Evolutionary conservation across 192 early-diverging fungal genomes (phyloP).

Genomic region (Backusella australiensis): DNA sequence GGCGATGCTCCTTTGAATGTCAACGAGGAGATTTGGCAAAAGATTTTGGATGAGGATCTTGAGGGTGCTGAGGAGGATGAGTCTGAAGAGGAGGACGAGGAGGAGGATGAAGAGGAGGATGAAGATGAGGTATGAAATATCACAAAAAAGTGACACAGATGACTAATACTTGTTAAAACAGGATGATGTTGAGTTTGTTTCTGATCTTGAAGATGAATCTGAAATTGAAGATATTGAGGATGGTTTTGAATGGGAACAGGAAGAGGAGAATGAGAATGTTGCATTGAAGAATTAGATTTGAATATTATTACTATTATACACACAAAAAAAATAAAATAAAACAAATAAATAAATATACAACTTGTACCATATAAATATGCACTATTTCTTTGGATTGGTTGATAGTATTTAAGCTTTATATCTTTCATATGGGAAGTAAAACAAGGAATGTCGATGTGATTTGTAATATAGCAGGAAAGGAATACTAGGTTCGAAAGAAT

Average conservation of each 20-base stretch:
- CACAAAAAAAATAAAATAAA: background rate
- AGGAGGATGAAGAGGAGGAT: slow-evolving; percentile 53
- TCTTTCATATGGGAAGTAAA: background rate
- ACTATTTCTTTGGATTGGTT: background rate
- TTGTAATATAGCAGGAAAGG: no score
- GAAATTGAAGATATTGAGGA: slow-evolving; percentile 43
- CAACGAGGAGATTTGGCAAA: slow-evolving; percentile 83
- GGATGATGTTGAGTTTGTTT: slow-evolving; percentile 56
- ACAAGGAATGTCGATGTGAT: no score
- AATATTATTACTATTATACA: background rate
- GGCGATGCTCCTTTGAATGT: slow-evolving; percentile 95
- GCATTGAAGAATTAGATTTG: slow-evolving; percentile 6
- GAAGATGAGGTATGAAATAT: slow-evolving; percentile 50
- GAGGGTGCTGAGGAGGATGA: slow-evolving; percentile 68
- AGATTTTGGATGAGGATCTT: slow-evolving; percentile 79
- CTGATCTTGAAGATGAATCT: slow-evolving; percentile 52
- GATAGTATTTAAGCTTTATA: background rate
- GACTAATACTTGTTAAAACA: slow-evolving; percentile 34
- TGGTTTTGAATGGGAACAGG: slow-evolving; percentile 19
- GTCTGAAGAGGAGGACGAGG: slow-evolving; percentile 71
- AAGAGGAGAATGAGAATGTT: slow-evolving; percentile 41
- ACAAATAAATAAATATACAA: background rate
- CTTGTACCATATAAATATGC: background rate
- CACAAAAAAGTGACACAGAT: slow-evolving; percentile 16
- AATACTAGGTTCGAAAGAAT: no score